phyloP scores from a whole-genome alignment of 345 rosid genomes.

The Moricandia moricandioides region DNA sequence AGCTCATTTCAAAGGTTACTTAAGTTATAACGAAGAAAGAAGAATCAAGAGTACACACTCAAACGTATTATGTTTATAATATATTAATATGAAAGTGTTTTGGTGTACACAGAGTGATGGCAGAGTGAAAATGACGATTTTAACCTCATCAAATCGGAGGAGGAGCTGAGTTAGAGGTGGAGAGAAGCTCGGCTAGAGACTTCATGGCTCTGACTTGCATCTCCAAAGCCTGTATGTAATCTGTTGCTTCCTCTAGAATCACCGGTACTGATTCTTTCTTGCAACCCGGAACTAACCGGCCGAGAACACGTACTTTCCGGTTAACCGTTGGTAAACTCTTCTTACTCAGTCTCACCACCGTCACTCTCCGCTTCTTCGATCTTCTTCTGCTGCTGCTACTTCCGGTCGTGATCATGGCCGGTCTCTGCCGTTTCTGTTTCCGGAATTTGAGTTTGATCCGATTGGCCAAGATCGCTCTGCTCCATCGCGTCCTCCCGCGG shows the following conservation, averaged over 20 bases:
- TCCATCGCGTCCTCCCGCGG: slow-evolving; percentile 81
- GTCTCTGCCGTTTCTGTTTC: slow-evolving; percentile 57
- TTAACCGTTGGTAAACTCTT: slow-evolving; percentile 68
- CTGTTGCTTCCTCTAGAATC: slow-evolving; percentile 90
- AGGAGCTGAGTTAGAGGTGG: slow-evolving; percentile 33
- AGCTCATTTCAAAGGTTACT: slow-evolving; percentile 3
- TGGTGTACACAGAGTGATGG: slow-evolving; percentile 11
- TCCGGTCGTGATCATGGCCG: slow-evolving; percentile 10
- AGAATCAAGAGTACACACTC: slow-evolving; percentile 11
- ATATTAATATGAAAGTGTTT: slow-evolving; percentile 5
- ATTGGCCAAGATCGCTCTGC: slow-evolving; percentile 78
- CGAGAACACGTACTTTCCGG: slow-evolving; percentile 72
- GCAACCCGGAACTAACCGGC: slow-evolving; percentile 96
- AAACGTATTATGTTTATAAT: background rate
- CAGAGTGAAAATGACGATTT: slow-evolving; percentile 8
- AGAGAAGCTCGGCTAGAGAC: slow-evolving; percentile 51
- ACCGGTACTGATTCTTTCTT: slow-evolving; percentile 79
- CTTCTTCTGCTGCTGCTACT: slow-evolving; percentile 18
- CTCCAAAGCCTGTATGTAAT: slow-evolving; percentile 93
- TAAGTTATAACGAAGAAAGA: background rate
- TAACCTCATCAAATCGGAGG: slow-evolving; percentile 32
- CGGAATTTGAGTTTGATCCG: slow-evolving; percentile 81
- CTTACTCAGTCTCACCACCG: slow-evolving; percentile 56
- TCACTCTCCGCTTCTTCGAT: slow-evolving; percentile 58
- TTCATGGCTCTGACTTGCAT: slow-evolving; percentile 93